Base-by-base conservation (phyloP, 345 rosid genomes). In the Leavenworthia alabamica region DNA sequence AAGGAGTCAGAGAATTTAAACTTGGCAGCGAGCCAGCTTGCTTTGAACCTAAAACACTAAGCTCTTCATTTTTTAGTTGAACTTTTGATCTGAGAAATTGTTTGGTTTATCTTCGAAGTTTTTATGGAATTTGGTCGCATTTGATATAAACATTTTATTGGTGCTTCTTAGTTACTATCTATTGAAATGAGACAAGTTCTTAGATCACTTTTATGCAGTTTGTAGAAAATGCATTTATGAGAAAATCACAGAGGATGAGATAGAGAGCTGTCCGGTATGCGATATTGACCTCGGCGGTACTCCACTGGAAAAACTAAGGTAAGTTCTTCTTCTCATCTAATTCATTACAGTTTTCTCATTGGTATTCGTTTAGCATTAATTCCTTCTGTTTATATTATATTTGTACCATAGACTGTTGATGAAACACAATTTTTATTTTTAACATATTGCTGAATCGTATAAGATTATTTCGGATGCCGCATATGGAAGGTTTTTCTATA, bases 241-340 rank as follows among this genome's bases (percentile, higher is more conserved):
- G 54, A 89, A 85, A 80, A 80, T 92, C 68, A 62, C 78, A 17
- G 90, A 85, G 35, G 96, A 89, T 44, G 98, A 81, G 60, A 49
- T 82, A 56, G 95, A 89, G 60, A 36, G 63, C 64, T 92, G 98
- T 61, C 98, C 98, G 7, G 77, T 82, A 55, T 92, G 98, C 71
- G 74, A 80, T 62, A 89, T 81, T 26, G 80, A 83, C 74, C 79
- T 92, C 48, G 96, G 98, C 12, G 81, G 87, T 72, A 76, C 78
- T 40, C 96, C 98, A 3, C 17, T 85, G 76, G 96, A 92, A 73
- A 92, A 92, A 77, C 64, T 92, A 70, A 86, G 96, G 98, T 83
- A n/a, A 22, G 62, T 50, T 58, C 56, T 23, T 51, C 46, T 68
- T 49, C 70, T 48, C 60, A 8, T 56, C 55, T 49, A 3, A 41